phyloP scores from a whole-genome alignment of 73 alveolate species.

The Effrenium voratum region DNA sequence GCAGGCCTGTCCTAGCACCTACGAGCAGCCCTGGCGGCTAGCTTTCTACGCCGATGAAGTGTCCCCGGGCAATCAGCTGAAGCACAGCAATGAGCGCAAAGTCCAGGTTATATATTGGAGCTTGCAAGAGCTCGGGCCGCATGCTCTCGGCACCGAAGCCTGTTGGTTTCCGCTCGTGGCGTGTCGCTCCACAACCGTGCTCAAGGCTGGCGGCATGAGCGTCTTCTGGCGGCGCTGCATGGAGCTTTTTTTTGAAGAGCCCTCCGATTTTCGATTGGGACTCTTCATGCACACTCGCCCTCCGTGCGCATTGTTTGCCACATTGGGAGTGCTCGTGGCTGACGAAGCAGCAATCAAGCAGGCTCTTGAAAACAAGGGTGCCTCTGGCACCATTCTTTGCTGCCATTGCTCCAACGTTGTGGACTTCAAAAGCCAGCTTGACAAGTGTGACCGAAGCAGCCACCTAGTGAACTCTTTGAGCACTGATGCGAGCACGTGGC shows the following conservation, averaged over 20 bases:
- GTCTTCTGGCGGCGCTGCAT: background rate
- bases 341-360: background rate
- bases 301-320: background rate
- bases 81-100: background rate
- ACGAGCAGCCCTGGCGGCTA: background rate
- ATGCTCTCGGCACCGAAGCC: too few species aligned
- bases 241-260: background rate
- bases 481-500: background rate
- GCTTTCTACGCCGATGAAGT: background rate
- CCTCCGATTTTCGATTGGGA: background rate
- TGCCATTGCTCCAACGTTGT: background rate
- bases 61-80: constrained; percentile 2
- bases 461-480: background rate
- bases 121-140: background rate
- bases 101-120: background rate
- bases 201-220: background rate
- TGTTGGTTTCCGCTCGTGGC: background rate
- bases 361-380: constrained; percentile 5
- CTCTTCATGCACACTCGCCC: background rate
- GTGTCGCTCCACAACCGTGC: too few species aligned
- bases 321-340: background rate
- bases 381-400: background rate
- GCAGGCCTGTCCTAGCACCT: background rate
- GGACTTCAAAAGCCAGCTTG: background rate
- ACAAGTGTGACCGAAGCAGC: background rate